phyloP scores from a whole-genome alignment of 139 green algal genomes.

The Zygnema circumcarinatum region DNA sequence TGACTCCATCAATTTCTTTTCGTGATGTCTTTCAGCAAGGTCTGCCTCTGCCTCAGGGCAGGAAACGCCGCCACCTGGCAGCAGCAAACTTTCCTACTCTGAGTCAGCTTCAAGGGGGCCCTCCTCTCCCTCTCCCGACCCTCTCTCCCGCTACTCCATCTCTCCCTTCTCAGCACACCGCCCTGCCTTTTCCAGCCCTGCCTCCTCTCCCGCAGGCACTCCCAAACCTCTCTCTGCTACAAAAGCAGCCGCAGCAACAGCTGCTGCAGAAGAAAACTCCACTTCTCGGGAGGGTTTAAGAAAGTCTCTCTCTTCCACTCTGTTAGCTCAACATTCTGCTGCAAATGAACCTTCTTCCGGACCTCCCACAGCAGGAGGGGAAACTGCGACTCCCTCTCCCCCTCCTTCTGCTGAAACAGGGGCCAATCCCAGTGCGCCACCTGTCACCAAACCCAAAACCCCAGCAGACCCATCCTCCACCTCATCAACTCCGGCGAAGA shows the following conservation, averaged over 20 bases:
- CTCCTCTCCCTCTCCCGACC: conserved; percentile 13
- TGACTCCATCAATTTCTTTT: background rate
- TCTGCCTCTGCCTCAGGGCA: background rate
- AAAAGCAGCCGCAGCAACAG: background rate
- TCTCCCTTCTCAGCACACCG: background rate
- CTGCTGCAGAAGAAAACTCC: background rate
- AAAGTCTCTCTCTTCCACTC: no score
- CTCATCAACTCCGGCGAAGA: background rate
- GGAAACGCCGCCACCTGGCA: conserved; percentile 2
- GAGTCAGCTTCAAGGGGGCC: background rate
- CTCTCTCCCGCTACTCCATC: background rate
- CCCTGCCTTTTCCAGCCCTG: background rate
- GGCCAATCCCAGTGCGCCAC: no score
- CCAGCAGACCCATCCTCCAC: background rate
- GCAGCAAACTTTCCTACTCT: background rate
- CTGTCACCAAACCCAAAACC: no score
- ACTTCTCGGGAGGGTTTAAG: background rate
- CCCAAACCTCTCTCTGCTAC: background rate
- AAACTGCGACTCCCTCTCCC: background rate
- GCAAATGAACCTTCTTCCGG: background rate
- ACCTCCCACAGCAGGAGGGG: background rate
- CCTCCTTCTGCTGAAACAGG: conserved; percentile 7
- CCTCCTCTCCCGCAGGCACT: background rate
- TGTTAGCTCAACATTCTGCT: no score
- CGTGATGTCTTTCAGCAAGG: background rate